phyloP scores from a whole-genome alignment of 805 yeast genomes.

The Saturnispora galanensis region DNA sequence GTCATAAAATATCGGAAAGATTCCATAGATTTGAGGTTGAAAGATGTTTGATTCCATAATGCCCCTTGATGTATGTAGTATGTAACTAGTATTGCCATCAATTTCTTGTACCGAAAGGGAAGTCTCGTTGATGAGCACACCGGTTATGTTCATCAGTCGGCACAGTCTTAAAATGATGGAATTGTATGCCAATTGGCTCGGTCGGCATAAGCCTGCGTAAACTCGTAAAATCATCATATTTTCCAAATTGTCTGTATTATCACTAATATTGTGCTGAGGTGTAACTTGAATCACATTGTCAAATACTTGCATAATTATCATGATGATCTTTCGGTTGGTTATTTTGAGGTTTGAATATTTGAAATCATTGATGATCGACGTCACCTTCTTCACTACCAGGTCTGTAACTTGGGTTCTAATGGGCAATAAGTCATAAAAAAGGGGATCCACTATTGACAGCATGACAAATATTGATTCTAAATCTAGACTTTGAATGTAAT shows the following conservation, averaged over 20 bases:
- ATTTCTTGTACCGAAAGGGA: not conserved
- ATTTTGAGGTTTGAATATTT: not conserved
- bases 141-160: not conserved
- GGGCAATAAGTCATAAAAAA: constrained; percentile 1
- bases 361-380: no score
- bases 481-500: constrained; percentile 1
- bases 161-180: constrained; percentile 4
- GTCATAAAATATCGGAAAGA: constrained; percentile 4
- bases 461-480: constrained; percentile 3
- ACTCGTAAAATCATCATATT: not conserved
- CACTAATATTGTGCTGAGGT: no score
- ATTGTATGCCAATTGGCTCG: constrained; percentile 2
- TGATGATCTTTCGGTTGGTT: not conserved
- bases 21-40: not conserved
- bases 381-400: not conserved
- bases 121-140: not conserved
- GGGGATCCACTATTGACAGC: constrained; percentile 1
- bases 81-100: not conserved
- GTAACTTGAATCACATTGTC: not conserved
- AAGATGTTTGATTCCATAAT: not conserved
- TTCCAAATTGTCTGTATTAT: not conserved
- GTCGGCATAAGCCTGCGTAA: constrained; percentile 3
- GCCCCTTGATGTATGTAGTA: not conserved
- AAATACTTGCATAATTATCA: constrained; percentile 1
- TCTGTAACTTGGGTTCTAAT: not conserved